phyloP scores from a whole-genome alignment of 139 green algal genomes.

The Chlamydomonas urium region DNA sequence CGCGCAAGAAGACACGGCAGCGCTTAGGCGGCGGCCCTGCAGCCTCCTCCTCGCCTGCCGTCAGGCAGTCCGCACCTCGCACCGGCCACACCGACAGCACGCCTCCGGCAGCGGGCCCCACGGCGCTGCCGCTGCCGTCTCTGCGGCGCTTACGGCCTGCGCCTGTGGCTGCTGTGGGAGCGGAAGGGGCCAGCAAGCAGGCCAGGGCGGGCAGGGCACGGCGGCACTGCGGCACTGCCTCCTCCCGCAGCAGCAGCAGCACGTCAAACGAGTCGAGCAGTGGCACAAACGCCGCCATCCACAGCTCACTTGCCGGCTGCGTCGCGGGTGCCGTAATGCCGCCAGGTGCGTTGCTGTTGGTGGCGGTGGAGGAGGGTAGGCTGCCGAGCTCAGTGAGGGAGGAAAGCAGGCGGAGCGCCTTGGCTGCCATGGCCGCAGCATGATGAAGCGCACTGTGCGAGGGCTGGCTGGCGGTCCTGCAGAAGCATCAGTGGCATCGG shows the following conservation, averaged over 20 bases:
- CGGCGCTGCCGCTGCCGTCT: no score
- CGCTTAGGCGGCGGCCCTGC: conserved; percentile 28
- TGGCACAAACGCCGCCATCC: conserved; percentile 32
- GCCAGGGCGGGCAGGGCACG: conserved; percentile 1
- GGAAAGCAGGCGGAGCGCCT: not conserved
- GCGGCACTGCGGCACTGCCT: conserved; percentile 38
- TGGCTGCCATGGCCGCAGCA: conserved; percentile 8
- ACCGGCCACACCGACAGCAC: no score
- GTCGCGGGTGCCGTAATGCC: no score
- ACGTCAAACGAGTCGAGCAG: conserved; percentile 55
- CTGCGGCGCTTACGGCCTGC: no score
- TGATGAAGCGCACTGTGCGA: conserved; percentile 5
- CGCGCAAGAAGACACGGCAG: conserved; percentile 32
- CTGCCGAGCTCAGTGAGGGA: not conserved
- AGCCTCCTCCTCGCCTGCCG: not conserved
- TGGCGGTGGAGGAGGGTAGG: no score
- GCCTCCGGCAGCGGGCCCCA: no score
- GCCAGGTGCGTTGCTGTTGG: no score
- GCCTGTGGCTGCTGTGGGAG: no score
- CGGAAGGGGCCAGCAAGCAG: no score
- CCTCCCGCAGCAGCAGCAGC: conserved; percentile 51
- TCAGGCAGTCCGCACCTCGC: conserved; percentile 24
- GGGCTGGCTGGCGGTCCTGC: conserved; percentile 22
- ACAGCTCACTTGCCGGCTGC: no score
- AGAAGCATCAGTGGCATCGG: no score